Evolutionary conservation across 2,329 filamentous ascomycete genomes (phyloP).

Genomic region (Pseudogymnoascus sp.): DNA sequence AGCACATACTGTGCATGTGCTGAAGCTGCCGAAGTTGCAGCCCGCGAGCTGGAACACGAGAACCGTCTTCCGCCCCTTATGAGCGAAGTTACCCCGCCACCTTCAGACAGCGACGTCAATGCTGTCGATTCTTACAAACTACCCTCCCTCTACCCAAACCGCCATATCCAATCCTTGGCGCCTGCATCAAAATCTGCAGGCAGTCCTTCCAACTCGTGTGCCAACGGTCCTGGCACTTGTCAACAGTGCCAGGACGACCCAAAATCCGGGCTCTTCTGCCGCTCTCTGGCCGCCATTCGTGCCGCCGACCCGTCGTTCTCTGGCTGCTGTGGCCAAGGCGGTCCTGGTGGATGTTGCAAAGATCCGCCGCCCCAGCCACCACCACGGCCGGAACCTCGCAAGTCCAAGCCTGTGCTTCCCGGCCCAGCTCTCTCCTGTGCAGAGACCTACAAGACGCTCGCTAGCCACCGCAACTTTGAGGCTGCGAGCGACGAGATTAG

Average conservation of each 20-base stretch:
- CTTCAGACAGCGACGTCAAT: slow-evolving; percentile 34
- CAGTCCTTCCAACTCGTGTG: slow-evolving; percentile 30
- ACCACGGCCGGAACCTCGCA: slow-evolving; percentile 20
- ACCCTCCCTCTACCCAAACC: slow-evolving; percentile 34
- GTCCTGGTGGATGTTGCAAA: slow-evolving; percentile 52
- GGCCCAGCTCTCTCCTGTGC: slow-evolving; percentile 56
- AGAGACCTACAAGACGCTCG: slow-evolving; percentile 70
- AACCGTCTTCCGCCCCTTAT: slow-evolving; percentile 35
- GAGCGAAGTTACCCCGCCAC: slow-evolving; percentile 36
- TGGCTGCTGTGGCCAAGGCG: slow-evolving; percentile 2
- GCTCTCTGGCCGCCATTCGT: slow-evolving; percentile 60
- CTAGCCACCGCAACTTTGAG: slow-evolving; percentile 68
- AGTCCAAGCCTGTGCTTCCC: background rate
- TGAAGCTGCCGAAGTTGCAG: slow-evolving; percentile 40
- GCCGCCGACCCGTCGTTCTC: slow-evolving; percentile 22
- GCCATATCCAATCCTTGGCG: slow-evolving; percentile 15
- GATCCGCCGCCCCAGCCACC: slow-evolving; percentile 19
- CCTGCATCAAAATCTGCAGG: slow-evolving; percentile 23
- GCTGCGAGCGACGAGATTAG: slow-evolving; percentile 64
- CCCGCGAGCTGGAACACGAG: slow-evolving; percentile 25
- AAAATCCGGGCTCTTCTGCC: slow-evolving; percentile 74
- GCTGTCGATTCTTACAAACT: slow-evolving; percentile 51
- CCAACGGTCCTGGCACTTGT: slow-evolving; percentile 67
- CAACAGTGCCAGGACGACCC: slow-evolving; percentile 71
- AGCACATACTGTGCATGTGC: slow-evolving; percentile 78